phyloP scores from a whole-genome alignment of 345 rosid genomes.

The Geranium rotundifolium region DNA sequence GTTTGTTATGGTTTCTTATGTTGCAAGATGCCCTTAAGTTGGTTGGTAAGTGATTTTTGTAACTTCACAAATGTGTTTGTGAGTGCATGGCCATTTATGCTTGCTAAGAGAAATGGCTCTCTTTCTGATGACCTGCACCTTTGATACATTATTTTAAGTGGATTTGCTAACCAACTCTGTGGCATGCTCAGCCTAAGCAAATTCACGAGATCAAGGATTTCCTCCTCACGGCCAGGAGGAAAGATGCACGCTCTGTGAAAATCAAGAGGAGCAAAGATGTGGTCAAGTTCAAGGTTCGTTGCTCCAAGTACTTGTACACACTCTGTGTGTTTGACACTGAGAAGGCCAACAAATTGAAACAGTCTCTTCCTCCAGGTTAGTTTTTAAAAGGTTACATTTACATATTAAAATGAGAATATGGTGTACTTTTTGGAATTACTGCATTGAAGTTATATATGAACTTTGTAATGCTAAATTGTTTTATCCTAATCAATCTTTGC shows the following conservation, averaged over 20 bases:
- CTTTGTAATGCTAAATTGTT: no score
- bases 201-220: slow-evolving; percentile 93
- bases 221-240: slow-evolving; percentile 92
- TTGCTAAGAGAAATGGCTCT: background rate
- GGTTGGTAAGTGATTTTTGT: no score
- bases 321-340: slow-evolving; percentile 76
- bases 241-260: slow-evolving; percentile 83
- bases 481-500: background rate
- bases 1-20: no score
- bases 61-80: no score
- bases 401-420: no score
- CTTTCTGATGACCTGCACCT: no score
- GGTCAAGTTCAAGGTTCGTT: slow-evolving; percentile 89
- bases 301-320: slow-evolving; percentile 84
- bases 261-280: slow-evolving; percentile 74
- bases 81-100: no score
- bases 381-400: background rate
- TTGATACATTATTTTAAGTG: background rate
- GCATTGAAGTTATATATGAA: no score
- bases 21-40: no score
- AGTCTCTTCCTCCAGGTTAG: slow-evolving; percentile 91
- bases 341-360: slow-evolving; percentile 94
- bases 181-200: slow-evolving; percentile 62
- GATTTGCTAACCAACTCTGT: background rate
- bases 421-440: no score